Base-by-base conservation (phyloP, 2,329 filamentous ascomycete genomes). In the Gaeumannomyces sp. region DNA sequence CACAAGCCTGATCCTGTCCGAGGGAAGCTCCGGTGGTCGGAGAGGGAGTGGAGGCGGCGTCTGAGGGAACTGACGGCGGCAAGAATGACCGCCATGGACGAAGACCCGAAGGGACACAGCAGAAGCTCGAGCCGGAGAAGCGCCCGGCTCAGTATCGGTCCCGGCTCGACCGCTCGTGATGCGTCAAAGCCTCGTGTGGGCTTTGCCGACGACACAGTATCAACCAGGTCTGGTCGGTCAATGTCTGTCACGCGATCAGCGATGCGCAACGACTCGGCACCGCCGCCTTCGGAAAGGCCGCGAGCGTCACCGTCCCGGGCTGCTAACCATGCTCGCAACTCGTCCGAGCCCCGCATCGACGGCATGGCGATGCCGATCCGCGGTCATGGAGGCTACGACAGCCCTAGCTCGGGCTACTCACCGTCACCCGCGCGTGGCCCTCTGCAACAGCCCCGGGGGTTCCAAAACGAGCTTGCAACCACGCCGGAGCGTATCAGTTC, bases 1-100 rank as follows among this genome's bases (percentile, higher is more conserved):
- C 22, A 88, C 89, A 4, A 84, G 84, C 64, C 79, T 98, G 58
- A 93, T 99, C 67, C 83, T 90, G 68, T 89, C 89, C 3, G 85
- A 92, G 3, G 91, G 90, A 27, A 96, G 90, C 74, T 79, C 85
- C 27, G 80, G 77, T 97, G 93, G 93, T 88, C 82, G 59, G 95
- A 98, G 76, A 84, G 88, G 29, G 91, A 97, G 69, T 99, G 95
- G 95, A 87, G 93, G 69, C 90, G 88, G 73, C 87, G 89, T 72
- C 78, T 99, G 74, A 98, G 97, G 77, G 93, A 97, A 66, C 80
- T 94, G 59, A 97, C 94, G 0, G 87, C 90, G 5, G 87, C 86
- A 64, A 86, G 92, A 28, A 94, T 96, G 85, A 86, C 85, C 33
- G 83, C 81, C 22, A 79, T 86, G 61, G 83, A 85, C 60, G 82